Evolutionary conservation across 1,284 basidiomycete genomes (phyloP).

Genomic region (Sphaerobolus stellatus): DNA sequence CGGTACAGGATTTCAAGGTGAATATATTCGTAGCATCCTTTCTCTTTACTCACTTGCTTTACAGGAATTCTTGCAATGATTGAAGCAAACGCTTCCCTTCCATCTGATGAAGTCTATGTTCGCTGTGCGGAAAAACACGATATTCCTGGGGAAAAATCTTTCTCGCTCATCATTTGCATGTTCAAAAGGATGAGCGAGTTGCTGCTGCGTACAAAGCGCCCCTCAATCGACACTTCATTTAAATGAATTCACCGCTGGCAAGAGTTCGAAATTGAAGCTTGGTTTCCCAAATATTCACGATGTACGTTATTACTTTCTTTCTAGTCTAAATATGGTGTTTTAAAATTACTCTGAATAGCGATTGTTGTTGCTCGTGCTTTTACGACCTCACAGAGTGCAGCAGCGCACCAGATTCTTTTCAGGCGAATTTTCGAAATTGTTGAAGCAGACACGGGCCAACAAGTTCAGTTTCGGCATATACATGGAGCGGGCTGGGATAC

Average conservation of each 20-base stretch:
- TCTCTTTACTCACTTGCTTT: too few species aligned
- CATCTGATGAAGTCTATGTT: slow-evolving; percentile 16
- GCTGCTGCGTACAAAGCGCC: slow-evolving; percentile 16
- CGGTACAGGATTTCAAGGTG: slow-evolving; percentile 25
- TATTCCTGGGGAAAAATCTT: slow-evolving; percentile 1
- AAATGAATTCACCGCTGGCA: slow-evolving; percentile 24
- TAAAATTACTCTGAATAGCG: slow-evolving; percentile 11
- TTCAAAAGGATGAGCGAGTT: slow-evolving; percentile 20
- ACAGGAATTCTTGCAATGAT: too few species aligned
- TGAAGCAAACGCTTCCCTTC: background rate
- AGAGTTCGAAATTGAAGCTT: slow-evolving; percentile 29
- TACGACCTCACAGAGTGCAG: slow-evolving; percentile 24
- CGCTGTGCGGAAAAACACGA: slow-evolving; percentile 10
- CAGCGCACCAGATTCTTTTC: slow-evolving; percentile 26
- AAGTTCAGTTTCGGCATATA: slow-evolving; percentile 24
- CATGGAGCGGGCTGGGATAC: slow-evolving; percentile 23
- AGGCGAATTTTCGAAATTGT: slow-evolving; percentile 21
- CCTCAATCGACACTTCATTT: slow-evolving; percentile 28
- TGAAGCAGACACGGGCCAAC: slow-evolving; percentile 18
- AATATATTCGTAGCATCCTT: background rate
- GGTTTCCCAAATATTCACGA: slow-evolving; percentile 19
- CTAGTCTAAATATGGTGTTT: background rate
- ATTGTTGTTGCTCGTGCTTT: slow-evolving; percentile 23
- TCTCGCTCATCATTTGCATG: slow-evolving; percentile 25
- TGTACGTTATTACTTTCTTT: slow-evolving; percentile 18